These are phyloP conservation scores for Solanum bulbocastanum DNA, from an alignment of 257 asterid genomes.

Conservation along the genomic window DNA sequence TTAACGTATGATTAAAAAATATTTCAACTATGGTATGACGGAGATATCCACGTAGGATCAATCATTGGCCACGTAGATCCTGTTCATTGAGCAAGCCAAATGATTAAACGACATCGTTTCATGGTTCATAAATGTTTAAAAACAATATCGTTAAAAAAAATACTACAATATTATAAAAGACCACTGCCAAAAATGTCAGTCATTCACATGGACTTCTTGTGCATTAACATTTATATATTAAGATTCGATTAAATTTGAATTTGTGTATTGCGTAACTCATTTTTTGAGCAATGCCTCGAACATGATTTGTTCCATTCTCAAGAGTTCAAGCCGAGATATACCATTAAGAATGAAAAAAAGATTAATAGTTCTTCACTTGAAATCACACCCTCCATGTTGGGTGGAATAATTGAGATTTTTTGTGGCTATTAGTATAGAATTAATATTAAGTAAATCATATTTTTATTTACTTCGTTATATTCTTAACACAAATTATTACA, in stretches of 20 bases:
- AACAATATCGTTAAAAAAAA: neutral
- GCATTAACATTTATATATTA: neutral
- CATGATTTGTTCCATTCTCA: neutral
- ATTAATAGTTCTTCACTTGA: no score
- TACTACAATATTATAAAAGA: neutral
- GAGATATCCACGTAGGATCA: constrained; percentile 23
- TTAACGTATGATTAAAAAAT: neutral
- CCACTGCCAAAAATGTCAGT: constrained; percentile 31
- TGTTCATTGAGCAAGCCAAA: constrained; percentile 21
- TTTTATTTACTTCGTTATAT: no score
- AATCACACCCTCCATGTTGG: no score
- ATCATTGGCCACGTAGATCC: neutral
- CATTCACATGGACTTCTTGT: constrained; percentile 39
- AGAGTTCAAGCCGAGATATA: no score
- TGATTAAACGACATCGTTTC: neutral
- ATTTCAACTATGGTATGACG: neutral
- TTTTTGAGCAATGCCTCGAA: no score
- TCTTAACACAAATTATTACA: no score
- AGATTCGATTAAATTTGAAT: no score
- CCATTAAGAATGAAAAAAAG: no score
- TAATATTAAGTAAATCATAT: no score
- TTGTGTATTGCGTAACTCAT: fast-evolving
- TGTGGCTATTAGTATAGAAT: no score
- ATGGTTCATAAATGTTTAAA: neutral
- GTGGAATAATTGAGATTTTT: no score